Conservation (phyloP, 1,284 basidiomycete genomes). For the Abortiporus biennis region DNA sequence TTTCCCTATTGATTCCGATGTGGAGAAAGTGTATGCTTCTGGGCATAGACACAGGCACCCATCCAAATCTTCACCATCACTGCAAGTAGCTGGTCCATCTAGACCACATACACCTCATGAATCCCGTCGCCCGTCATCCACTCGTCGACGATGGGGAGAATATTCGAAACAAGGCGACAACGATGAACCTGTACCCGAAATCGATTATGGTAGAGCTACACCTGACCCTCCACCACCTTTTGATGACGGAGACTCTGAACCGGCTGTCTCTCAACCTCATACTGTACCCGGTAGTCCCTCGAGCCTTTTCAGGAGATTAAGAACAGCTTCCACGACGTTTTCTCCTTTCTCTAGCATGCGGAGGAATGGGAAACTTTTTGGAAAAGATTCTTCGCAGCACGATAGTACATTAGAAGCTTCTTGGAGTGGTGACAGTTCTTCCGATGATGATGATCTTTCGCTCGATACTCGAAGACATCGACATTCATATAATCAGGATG, state of each 20-base stretch:
- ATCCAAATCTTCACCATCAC: slow-evolving; percentile 1
- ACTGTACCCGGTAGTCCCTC: slow-evolving; percentile 11
- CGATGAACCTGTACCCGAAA: slow-evolving; percentile 10
- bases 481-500: slow-evolving; percentile 14
- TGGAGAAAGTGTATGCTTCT: slow-evolving; percentile 25
- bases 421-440: slow-evolving; percentile 68
- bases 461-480: slow-evolving; percentile 21
- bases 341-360: slow-evolving; percentile 37
- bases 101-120: not conserved
- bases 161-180: slow-evolving; percentile 14
- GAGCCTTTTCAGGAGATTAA: slow-evolving; percentile 40
- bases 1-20: slow-evolving; percentile 55
- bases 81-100: no score
- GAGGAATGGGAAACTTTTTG: slow-evolving; percentile 19
- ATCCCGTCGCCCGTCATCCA: slow-evolving; percentile 9
- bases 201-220: slow-evolving; percentile 20
- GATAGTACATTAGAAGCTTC: slow-evolving; percentile 20
- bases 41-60: slow-evolving; percentile 26
- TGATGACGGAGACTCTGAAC: slow-evolving; percentile 12
- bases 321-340: slow-evolving; percentile 41
- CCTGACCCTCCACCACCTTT: slow-evolving; percentile 22
- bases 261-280: slow-evolving; percentile 6
- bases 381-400: slow-evolving; percentile 27
- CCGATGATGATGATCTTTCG: slow-evolving; percentile 46
- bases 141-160: slow-evolving; percentile 5